These are phyloP conservation scores for Tubosaeta sp. DNA, from an alignment of 768 basidiomycete genomes.

Conservation along the genomic window DNA sequence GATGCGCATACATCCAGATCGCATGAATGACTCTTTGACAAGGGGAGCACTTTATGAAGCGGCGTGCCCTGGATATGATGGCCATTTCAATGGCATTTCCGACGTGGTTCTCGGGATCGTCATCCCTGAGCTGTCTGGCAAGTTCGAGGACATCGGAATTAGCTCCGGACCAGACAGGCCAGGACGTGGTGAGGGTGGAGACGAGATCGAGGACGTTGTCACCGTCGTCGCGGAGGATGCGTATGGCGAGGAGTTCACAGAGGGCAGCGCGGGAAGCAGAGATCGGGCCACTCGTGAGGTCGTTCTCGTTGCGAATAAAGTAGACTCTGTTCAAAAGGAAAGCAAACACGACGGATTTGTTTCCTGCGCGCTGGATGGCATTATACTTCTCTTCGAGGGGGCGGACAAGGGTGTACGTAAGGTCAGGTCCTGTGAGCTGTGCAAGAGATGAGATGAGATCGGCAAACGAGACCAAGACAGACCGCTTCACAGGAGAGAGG, in stretches of 20 bases:
- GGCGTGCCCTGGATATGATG: slow-evolving; percentile 79
- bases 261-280: slow-evolving; percentile 74
- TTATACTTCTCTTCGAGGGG: slow-evolving; percentile 87
- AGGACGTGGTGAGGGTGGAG: slow-evolving; percentile 69
- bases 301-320: slow-evolving; percentile 72
- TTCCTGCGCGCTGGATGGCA: slow-evolving; percentile 63
- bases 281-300: slow-evolving; percentile 59
- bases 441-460: slow-evolving; percentile 8
- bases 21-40: slow-evolving; percentile 88
- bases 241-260: slow-evolving; percentile 87
- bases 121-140: slow-evolving; percentile 61
- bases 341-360: slow-evolving; percentile 84
- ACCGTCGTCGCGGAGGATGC: slow-evolving; percentile 68
- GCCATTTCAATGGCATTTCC: slow-evolving; percentile 95
- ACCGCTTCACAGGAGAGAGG: slow-evolving; percentile 81
- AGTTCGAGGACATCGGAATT: slow-evolving; percentile 52
- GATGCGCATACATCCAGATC: slow-evolving; percentile 62
- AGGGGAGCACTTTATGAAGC: slow-evolving; percentile 84
- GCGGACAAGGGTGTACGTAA: slow-evolving; percentile 85
- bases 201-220: slow-evolving; percentile 66
- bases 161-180: slow-evolving; percentile 78
- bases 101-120: slow-evolving; percentile 71
- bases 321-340: slow-evolving; percentile 83
- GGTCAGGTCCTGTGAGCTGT: slow-evolving; percentile 79
- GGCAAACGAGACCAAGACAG: slow-evolving; percentile 21